These are phyloP conservation scores for Echinochloa phyllopogon DNA, from an alignment of 176 grass and related monocot genomes.

Conservation along the genomic window DNA sequence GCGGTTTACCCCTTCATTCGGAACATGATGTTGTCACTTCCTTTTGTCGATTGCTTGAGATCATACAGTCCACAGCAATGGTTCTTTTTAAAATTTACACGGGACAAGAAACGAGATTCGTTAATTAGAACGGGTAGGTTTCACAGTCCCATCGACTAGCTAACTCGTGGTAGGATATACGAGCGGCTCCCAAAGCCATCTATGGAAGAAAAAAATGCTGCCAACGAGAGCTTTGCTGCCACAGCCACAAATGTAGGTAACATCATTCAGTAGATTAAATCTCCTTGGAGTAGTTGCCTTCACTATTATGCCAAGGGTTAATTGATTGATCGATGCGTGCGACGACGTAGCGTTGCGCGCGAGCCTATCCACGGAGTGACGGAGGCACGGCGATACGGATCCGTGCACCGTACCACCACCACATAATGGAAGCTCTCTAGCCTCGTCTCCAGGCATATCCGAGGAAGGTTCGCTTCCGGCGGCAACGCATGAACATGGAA, in stretches of 20 bases:
- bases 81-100: neutral
- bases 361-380: too few species aligned
- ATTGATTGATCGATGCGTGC: neutral
- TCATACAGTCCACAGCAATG: neutral
- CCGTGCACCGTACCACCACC: neutral
- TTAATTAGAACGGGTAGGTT: neutral
- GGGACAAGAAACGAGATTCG: neutral
- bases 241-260: too few species aligned
- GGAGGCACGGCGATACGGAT: neutral
- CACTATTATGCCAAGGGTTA: too few species aligned
- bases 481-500: neutral
- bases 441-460: neutral
- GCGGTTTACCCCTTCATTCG: neutral
- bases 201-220: too few species aligned
- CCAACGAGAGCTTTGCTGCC: too few species aligned
- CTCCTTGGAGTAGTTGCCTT: too few species aligned
- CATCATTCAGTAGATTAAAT: too few species aligned
- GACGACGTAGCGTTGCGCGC: neutral
- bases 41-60: neutral
- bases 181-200: too few species aligned
- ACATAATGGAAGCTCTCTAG: neutral
- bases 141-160: neutral
- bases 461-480: constrained; percentile 5
- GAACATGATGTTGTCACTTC: neutral
- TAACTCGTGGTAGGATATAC: too few species aligned